Base-by-base conservation (phyloP, 805 yeast genomes). In the Torulaspora microellipsoides region DNA sequence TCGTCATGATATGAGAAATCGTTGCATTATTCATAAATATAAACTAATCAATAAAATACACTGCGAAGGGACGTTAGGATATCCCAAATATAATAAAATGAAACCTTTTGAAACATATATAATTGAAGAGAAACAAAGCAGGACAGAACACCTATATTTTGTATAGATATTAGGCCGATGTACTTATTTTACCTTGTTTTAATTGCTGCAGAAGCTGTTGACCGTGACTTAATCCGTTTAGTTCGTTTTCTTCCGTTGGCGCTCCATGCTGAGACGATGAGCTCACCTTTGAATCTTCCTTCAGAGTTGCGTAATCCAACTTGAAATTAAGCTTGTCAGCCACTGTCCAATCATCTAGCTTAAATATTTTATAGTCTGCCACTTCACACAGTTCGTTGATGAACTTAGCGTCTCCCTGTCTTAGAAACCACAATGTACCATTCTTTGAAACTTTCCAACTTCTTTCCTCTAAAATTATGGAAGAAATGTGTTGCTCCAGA, bases 281-380 rank as follows among this genome's bases (percentile, higher is more conserved):
- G 8, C 38, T 15, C 31, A 14, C 30, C 2, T 34, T 30, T 4
- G 53, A 40, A 5, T 51, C 47, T 25, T 45, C 43, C 32, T 48
- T 52, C 31, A 62, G 44, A 28, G 52, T 43, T 10, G 58, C 36
- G 43, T 65, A 67, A 34, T 71, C 75, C 38, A 72, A 55, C 48
- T 61, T 69, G 50, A 62, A 65, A 48, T 71, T 70, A 23, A 60
- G 52, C 55, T 66, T 69, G 45, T 72, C 77, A 14, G 59, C 53
- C 12, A 70, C 61, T 13, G 65, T 62, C 77, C 77, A 73, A 39
- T 65, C 69, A 40, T 59, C 66, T 27, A 71, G 64, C 52, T 69
- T 71, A 50, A 73, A 73, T 11, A 71, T 58, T 47, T 66, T 70
- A 54, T 62, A 71, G 46, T 72, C 75, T 27, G 72, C 73, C 27